These are phyloP conservation scores for Candida pseudofarinosa DNA, from an alignment of 805 yeast species.

Conservation along the genomic window DNA sequence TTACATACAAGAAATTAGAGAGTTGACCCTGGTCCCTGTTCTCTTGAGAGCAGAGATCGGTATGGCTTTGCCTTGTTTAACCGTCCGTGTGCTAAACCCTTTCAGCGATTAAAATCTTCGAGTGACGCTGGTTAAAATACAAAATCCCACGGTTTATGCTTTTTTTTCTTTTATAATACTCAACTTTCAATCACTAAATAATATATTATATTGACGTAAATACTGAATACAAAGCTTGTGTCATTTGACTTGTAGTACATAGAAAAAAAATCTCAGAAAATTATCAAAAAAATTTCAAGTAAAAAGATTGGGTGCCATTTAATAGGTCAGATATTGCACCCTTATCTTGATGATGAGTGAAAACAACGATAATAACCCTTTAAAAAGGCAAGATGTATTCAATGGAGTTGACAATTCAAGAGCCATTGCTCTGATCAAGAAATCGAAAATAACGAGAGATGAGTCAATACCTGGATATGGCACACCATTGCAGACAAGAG, in stretches of 20 bases:
- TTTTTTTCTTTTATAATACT: no score
- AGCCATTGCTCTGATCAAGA: slow-evolving; percentile 20
- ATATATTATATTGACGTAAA: neutral
- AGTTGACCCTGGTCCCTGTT: slow-evolving; percentile 76
- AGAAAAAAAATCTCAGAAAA: neutral
- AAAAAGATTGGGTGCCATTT: neutral
- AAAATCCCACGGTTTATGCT: neutral
- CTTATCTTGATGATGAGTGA: neutral
- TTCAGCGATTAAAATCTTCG: slow-evolving; percentile 30
- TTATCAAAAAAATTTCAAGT: no score
- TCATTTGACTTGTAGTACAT: no score
- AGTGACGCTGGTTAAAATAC: neutral
- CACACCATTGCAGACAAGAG: slow-evolving; percentile 69
- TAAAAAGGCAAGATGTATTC: slow-evolving; percentile 4
- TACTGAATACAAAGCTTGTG: neutral
- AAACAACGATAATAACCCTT: neutral
- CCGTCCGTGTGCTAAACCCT: slow-evolving; percentile 89
- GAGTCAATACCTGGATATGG: slow-evolving; percentile 13
- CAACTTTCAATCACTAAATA: neutral
- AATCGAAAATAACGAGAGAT: slow-evolving; percentile 15
- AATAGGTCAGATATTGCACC: neutral
- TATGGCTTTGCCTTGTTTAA: slow-evolving; percentile 91
- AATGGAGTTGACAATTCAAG: slow-evolving; percentile 18
- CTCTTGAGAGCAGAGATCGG: slow-evolving; percentile 88
- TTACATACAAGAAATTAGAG: slow-evolving; percentile 76